These are phyloP conservation scores for Capsella bursapastoris DNA, from an alignment of 345 rosid genomes.

Conservation along the genomic window DNA sequence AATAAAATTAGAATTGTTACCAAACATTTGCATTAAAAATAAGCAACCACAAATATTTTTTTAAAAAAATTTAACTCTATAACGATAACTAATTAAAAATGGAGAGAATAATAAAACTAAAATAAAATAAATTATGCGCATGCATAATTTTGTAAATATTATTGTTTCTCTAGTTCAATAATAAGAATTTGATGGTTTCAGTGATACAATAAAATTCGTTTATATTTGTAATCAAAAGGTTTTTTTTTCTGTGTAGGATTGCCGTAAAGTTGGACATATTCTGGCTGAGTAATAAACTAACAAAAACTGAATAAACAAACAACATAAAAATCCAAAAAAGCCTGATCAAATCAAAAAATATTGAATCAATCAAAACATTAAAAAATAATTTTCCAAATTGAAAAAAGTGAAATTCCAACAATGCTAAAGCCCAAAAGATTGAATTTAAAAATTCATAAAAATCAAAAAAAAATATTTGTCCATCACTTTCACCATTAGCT, in stretches of 20 bases:
- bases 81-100: too few species aligned
- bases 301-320: conserved; percentile 5
- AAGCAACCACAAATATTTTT: too few species aligned
- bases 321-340: conserved; percentile 11
- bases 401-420: conserved; percentile 34
- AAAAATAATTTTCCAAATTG: conserved; percentile 4
- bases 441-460: neutral
- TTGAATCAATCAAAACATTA: neutral
- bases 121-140: neutral
- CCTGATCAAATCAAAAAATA: neutral
- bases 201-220: neutral
- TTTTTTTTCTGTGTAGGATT: neutral
- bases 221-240: neutral
- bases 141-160: neutral
- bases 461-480: neutral
- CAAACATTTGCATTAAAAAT: too few species aligned
- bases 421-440: conserved; percentile 32
- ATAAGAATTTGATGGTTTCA: neutral
- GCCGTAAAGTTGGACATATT: neutral
- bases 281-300: neutral
- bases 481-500: conserved; percentile 43
- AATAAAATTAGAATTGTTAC: too few species aligned
- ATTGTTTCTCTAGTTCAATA: neutral
- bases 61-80: too few species aligned
- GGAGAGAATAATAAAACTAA: too few species aligned